A percentile compares a stretch with the other conserved stretches of the same genome.
Evolutionary conservation across 1,284 basidiomycete genomes (phyloP).

Genomic region (Gomphus bonarii): DNA sequence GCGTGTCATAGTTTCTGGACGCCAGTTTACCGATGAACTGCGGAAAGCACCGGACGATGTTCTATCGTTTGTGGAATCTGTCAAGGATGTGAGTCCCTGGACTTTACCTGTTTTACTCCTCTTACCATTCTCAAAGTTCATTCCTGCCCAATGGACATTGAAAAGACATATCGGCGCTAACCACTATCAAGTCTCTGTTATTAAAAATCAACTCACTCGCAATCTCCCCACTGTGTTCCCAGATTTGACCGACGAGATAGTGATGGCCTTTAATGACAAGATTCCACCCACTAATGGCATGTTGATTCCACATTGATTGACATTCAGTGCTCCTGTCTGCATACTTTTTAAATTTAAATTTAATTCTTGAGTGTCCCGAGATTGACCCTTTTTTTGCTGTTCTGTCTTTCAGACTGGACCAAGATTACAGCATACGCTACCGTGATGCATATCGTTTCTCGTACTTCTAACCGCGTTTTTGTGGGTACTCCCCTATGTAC

Average conservation of each 20-base stretch:
- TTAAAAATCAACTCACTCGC: conserved; percentile 20
- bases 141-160: conserved; percentile 17
- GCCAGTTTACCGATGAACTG: conserved; percentile 30
- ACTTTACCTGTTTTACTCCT: no score
- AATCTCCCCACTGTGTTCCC: conserved; percentile 22
- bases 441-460: conserved; percentile 29
- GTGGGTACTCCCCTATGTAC: conserved; percentile 33
- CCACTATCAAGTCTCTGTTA: conserved; percentile 19
- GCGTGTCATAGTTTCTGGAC: conserved; percentile 29
- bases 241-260: conserved; percentile 26
- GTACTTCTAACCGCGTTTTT: conserved; percentile 30
- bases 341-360: neutral
- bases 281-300: conserved; percentile 14
- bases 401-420: conserved; percentile 26
- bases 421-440: conserved; percentile 22
- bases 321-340: neutral
- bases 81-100: conserved; percentile 22
- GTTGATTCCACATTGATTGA: neutral
- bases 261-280: conserved; percentile 19
- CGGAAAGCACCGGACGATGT: conserved; percentile 27
- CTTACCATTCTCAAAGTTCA: neutral
- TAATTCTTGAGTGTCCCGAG: neutral
- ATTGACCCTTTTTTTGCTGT: no score
- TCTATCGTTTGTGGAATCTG: conserved; percentile 27
- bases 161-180: conserved; percentile 11